These are phyloP conservation scores for Boletus fagicola DNA, from an alignment of 768 basidiomycete species.

Conservation along the genomic window DNA sequence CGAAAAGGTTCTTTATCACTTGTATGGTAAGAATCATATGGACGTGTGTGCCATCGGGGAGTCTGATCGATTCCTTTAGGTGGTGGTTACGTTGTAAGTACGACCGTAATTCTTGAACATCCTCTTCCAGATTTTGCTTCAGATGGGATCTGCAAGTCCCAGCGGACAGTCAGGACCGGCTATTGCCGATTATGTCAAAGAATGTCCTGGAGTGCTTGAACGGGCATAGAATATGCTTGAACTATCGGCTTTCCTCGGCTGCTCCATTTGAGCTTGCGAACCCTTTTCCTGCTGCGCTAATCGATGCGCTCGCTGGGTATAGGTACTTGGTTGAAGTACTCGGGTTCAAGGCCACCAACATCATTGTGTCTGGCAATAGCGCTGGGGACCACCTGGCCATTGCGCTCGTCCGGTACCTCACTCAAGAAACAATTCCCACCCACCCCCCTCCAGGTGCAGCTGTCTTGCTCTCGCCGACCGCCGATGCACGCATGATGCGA, in stretches of 20 bases:
- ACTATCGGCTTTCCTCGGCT: conserved; percentile 4
- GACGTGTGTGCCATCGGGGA: too few relatives aligned
- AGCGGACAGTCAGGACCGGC: neutral
- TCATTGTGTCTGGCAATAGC: conserved; percentile 4
- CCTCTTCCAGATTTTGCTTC: neutral
- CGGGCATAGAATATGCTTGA: conserved; percentile 2
- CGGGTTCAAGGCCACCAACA: neutral
- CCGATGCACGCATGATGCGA: neutral
- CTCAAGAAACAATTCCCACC: neutral
- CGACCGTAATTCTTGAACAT: neutral
- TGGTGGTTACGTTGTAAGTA: conserved; percentile 1
- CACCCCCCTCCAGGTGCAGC: conserved; percentile 1
- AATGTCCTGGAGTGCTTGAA: neutral
- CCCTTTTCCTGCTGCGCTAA: neutral
- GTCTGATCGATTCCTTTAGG: neutral
- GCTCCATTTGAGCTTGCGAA: neutral
- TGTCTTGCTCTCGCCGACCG: neutral
- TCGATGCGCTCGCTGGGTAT: conserved; percentile 7
- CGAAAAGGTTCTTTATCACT: conserved; percentile 5
- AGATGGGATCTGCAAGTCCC: conserved; percentile 4
- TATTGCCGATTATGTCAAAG: neutral
- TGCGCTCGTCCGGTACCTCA: neutral
- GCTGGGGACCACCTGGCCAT: conserved; percentile 3
- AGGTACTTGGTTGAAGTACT: conserved; percentile 2
- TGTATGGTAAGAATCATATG: neutral